Percentiles rank a stretch among this genome's conserved stretches.
phyloP scores from a whole-genome alignment of 2,329 filamentous ascomycete species.

The Trichoderma oligosporum region DNA sequence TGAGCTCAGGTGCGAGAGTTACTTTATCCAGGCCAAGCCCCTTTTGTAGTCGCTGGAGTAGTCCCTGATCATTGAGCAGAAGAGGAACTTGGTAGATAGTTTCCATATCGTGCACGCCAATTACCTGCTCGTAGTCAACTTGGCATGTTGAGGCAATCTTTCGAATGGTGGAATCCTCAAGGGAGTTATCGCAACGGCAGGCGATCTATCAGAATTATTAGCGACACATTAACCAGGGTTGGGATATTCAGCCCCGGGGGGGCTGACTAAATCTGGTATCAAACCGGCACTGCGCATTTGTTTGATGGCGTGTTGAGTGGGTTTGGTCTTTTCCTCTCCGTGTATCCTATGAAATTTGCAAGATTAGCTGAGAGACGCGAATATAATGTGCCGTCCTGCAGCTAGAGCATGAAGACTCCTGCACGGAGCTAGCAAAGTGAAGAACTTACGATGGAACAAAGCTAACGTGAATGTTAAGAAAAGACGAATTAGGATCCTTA shows the following conservation, averaged over 20 bases:
- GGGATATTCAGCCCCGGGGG: fast-evolving
- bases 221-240: neutral
- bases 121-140: slow-evolving; percentile 77
- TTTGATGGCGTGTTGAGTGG: slow-evolving; percentile 86
- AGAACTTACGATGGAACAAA: slow-evolving; percentile 65
- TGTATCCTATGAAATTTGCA: slow-evolving; percentile 31
- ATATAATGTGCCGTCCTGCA: too few species aligned
- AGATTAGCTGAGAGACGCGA: neutral
- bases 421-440: neutral
- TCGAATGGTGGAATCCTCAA: slow-evolving; percentile 69
- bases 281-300: slow-evolving; percentile 77
- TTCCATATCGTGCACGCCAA: slow-evolving; percentile 84
- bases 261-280: slow-evolving; percentile 61
- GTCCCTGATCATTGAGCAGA: slow-evolving; percentile 78
- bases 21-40: slow-evolving; percentile 62
- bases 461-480: slow-evolving; percentile 84
- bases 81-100: slow-evolving; percentile 93
- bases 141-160: slow-evolving; percentile 92
- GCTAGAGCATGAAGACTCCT: too few species aligned
- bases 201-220: slow-evolving; percentile 60
- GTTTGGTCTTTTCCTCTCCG: slow-evolving; percentile 90
- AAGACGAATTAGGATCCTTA: slow-evolving; percentile 49
- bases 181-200: slow-evolving; percentile 77
- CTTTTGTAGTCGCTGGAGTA: slow-evolving; percentile 63
- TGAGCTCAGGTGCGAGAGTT: slow-evolving; percentile 49